Conservation (phyloP, 2,329 filamentous ascomycete genomes). For the Endocalyx cinctus region DNA sequence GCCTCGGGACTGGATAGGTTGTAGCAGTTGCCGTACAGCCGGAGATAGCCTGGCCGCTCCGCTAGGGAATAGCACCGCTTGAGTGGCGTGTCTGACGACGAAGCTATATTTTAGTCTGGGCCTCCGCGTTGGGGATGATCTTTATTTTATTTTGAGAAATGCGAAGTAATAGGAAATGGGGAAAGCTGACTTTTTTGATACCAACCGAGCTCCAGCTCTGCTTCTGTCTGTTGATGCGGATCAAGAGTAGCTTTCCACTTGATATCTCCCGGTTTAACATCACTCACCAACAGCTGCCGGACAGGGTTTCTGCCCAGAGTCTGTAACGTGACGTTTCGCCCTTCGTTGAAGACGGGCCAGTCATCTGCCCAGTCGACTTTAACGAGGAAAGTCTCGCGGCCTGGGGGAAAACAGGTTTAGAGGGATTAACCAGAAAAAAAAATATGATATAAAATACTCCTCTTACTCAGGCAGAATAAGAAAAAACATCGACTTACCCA, state of each 20-base stretch:
- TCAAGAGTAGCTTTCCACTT: slow-evolving; percentile 31
- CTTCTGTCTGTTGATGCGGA: too few relatives aligned
- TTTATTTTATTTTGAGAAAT: rapidly evolving
- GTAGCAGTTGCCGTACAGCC: slow-evolving; percentile 49
- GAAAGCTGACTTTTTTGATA: slow-evolving; percentile 33
- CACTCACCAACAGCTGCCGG: slow-evolving; percentile 7
- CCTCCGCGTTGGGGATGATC: background rate
- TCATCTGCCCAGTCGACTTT: slow-evolving; percentile 44
- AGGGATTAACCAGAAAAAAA: too few relatives aligned
- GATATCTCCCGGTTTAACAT: slow-evolving; percentile 26
- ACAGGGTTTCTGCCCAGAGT: slow-evolving; percentile 26
- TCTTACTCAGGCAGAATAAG: too few relatives aligned
- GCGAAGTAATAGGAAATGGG: too few relatives aligned
- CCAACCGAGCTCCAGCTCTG: slow-evolving; percentile 31
- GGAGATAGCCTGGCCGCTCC: slow-evolving; percentile 37
- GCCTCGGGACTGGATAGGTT: slow-evolving; percentile 44
- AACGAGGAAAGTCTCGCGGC: slow-evolving; percentile 46
- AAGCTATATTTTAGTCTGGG: slow-evolving; percentile 1
- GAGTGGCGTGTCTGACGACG: slow-evolving; percentile 39
- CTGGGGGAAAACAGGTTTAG: slow-evolving; percentile 18
- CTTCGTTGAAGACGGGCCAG: slow-evolving; percentile 47
- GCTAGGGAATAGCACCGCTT: slow-evolving; percentile 42
- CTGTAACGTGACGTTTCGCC: slow-evolving; percentile 37
- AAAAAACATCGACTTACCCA: slow-evolving; percentile 29
- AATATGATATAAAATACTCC: background rate